These are phyloP conservation scores for Oryza glaberrima DNA, from an alignment of 176 grass and related monocot genomes.

Conservation along the genomic window DNA sequence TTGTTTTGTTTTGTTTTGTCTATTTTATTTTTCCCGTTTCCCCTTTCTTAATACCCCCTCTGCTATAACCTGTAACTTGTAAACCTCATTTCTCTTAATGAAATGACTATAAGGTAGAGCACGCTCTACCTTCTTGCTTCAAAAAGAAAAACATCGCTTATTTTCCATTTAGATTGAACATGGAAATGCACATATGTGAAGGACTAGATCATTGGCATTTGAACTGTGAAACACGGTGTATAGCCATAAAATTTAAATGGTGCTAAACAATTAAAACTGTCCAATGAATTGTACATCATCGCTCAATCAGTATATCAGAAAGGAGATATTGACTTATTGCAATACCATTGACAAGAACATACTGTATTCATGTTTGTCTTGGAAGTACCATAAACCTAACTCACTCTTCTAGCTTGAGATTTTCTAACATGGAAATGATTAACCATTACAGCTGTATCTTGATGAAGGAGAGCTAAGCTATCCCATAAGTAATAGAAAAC, in stretches of 20 bases:
- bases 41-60: too few species aligned
- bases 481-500: background rate
- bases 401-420: background rate
- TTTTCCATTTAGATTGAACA: background rate
- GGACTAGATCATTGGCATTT: background rate
- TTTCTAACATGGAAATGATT: background rate
- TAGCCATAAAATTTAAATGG: background rate
- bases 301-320: background rate
- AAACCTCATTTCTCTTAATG: too few species aligned
- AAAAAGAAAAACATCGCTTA: background rate
- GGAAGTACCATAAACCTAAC: too few species aligned
- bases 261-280: background rate
- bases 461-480: background rate
- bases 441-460: background rate
- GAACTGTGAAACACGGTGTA: background rate
- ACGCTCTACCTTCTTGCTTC: too few species aligned
- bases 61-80: too few species aligned
- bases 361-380: too few species aligned
- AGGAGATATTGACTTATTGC: background rate
- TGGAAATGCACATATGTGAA: background rate
- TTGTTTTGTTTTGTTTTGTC: too few species aligned
- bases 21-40: too few species aligned
- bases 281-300: background rate
- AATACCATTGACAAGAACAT: background rate
- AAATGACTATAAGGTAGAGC: too few species aligned